phyloP scores from a whole-genome alignment of 2,329 filamentous ascomycete genomes.

The Apiospora hydei region DNA sequence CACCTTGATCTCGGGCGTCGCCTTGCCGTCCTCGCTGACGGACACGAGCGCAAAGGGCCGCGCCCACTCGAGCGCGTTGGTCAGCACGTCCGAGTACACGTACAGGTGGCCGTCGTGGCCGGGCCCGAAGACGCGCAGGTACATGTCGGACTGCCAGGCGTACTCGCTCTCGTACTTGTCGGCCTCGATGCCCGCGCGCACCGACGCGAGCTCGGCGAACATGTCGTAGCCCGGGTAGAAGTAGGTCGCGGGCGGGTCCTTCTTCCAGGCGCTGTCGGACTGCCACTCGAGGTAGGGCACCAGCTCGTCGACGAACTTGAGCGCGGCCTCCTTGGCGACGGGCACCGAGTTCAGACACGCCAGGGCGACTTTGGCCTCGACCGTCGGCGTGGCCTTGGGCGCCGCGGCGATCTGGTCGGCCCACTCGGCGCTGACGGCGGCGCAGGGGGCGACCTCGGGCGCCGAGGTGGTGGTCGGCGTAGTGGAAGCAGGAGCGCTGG shows the following conservation, averaged over 20 bases:
- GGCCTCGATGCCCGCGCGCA: conserved; percentile 42
- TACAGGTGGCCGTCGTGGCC: conserved; percentile 52
- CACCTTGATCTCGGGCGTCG: conserved; percentile 41
- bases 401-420: conserved; percentile 37
- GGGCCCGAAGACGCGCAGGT: conserved; percentile 46
- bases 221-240: conserved; percentile 49
- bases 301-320: conserved; percentile 48
- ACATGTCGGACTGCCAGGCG: conserved; percentile 50
- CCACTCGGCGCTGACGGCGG: conserved; percentile 41
- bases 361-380: conserved; percentile 48
- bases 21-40: conserved; percentile 39
- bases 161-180: conserved; percentile 49
- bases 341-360: conserved; percentile 52
- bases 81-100: conserved; percentile 49
- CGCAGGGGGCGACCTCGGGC: conserved; percentile 33
- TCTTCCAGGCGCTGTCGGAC: conserved; percentile 47
- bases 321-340: conserved; percentile 47
- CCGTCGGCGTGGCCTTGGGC: conserved; percentile 38
- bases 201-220: conserved; percentile 42
- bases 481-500: conserved; percentile 26
- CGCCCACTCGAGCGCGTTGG: conserved; percentile 46
- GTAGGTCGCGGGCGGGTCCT: conserved; percentile 47
- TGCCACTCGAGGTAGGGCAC: conserved; percentile 52
- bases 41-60: conserved; percentile 40
- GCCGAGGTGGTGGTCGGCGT: conserved; percentile 14